phyloP scores from a whole-genome alignment of 352 stramenopile species.

The Globisporangium takayamanum region DNA sequence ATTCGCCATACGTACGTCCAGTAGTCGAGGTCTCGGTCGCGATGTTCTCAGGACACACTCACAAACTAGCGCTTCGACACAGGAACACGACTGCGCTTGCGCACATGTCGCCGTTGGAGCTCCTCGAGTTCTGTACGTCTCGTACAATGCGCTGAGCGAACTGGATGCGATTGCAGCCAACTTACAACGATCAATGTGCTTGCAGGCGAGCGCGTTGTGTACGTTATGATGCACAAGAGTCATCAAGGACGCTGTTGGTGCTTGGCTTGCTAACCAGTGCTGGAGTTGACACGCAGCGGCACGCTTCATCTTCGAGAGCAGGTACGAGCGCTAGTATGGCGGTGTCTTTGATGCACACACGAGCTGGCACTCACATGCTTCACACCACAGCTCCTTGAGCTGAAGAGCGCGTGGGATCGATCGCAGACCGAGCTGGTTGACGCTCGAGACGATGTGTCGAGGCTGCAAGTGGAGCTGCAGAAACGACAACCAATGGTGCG shows the following conservation, averaged over 20 bases:
- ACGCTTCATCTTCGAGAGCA: neutral
- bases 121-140: conserved; percentile 6
- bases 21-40: neutral
- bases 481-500: conserved; percentile 2
- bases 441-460: neutral
- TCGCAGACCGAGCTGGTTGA: neutral
- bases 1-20: conserved; percentile 6
- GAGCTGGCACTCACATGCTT: neutral
- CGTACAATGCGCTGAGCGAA: neutral
- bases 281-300: neutral
- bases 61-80: neutral
- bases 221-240: neutral
- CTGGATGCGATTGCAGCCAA: neutral
- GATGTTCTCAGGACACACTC: neutral
- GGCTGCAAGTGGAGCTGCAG: neutral
- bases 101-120: conserved; percentile 3
- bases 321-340: neutral
- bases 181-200: neutral
- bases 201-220: neutral
- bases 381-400: neutral
- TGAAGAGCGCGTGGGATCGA: neutral
- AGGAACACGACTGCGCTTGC: conserved; percentile 1
- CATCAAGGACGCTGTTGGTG: neutral
- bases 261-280: too few species aligned
- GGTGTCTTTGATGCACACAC: neutral